These are phyloP conservation scores for Botrytis tulipae DNA, from an alignment of 2,329 filamentous ascomycete species.

Conservation along the genomic window DNA sequence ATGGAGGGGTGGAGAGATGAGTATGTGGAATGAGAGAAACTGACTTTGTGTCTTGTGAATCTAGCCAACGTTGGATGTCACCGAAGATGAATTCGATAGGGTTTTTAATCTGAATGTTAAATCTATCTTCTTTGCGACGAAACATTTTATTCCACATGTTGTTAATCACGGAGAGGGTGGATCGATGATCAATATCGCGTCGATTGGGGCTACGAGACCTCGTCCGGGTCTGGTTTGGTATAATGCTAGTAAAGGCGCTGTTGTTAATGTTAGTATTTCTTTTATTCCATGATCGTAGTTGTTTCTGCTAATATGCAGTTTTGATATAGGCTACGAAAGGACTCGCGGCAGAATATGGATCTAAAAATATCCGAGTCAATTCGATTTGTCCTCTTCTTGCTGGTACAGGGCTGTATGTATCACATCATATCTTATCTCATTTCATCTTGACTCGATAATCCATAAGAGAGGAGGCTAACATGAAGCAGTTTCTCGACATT, in stretches of 20 bases:
- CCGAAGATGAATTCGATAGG: conserved; percentile 63
- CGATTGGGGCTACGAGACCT: conserved; percentile 60
- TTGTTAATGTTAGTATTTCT: conserved; percentile 48
- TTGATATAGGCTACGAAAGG: conserved; percentile 55
- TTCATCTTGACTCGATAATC: conserved; percentile 21
- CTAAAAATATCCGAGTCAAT: conserved; percentile 71
- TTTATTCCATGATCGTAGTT: background rate
- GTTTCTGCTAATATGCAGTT: background rate
- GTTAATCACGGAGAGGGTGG: conserved; percentile 56
- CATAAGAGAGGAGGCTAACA: background rate
- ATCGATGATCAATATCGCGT: conserved; percentile 64
- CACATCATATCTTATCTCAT: background rate
- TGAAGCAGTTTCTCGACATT: conserved; percentile 43
- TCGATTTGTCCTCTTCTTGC: conserved; percentile 67
- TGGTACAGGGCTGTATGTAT: conserved; percentile 55
- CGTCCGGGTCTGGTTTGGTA: conserved; percentile 61
- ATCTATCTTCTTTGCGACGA: conserved; percentile 58
- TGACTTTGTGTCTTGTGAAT: background rate
- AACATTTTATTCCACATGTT: conserved; percentile 60
- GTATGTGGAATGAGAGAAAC: background rate
- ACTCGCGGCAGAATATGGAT: conserved; percentile 71
- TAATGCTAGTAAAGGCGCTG: conserved; percentile 46
- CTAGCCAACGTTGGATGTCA: conserved; percentile 58
- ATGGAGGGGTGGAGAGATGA: background rate
- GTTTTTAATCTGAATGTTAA: conserved; percentile 70